Evolutionary conservation across 768 basidiomycete species (phyloP), one percentile per base, ranked within the genome.

Genomic region (Tylopilus subfusipes): DNA sequence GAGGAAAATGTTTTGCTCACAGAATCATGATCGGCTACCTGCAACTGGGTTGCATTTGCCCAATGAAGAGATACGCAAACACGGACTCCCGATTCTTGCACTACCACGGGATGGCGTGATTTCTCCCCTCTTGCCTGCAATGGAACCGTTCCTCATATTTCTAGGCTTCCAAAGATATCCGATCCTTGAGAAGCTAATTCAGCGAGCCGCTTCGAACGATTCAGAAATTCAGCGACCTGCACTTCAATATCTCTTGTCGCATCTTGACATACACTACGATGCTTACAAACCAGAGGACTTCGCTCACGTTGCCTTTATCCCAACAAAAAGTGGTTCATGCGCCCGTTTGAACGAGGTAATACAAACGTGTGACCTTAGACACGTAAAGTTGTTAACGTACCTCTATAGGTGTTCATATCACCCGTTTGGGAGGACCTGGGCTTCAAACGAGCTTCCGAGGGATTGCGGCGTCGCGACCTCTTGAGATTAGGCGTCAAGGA

Each of bases 11-110:
- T 61, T 61, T n/a, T 51, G 14, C 29, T 59, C 61, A 16, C 13
- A 49, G 21, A 19, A 11, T 18, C 47, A 46, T 42, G 46, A 48
- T 38, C 61, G 18, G 42, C 29, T 24, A 33, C 53, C 54, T 11
- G 53, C 40, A 14, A 48, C 43, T n/a, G 82, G 90, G 52, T 71
- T 98, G 11, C 96, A 94, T 65, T 90, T 95, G 61, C 96, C 94
- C 1, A 60, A 80, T 0, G 83, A 84, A 29, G 73, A 76, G 2
- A 78, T 93, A 52, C 78, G 88, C 22, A 73, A 79, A 42, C 74
- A 98, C 7, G 81, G 80, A 14, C 72, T 98, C n/a, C 93, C 94
- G 4, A 65, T 94, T 5, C 77, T 98, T 31, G 88, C 56, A 18
- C 51, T 62, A 16, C 52, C 51, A n/a, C 30, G 6, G 12, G 34